Evolutionary conservation across 2,329 filamentous ascomycete species (phyloP), one percentile per base, ranked within the genome.

Genomic region (Cladosporium sp.): DNA sequence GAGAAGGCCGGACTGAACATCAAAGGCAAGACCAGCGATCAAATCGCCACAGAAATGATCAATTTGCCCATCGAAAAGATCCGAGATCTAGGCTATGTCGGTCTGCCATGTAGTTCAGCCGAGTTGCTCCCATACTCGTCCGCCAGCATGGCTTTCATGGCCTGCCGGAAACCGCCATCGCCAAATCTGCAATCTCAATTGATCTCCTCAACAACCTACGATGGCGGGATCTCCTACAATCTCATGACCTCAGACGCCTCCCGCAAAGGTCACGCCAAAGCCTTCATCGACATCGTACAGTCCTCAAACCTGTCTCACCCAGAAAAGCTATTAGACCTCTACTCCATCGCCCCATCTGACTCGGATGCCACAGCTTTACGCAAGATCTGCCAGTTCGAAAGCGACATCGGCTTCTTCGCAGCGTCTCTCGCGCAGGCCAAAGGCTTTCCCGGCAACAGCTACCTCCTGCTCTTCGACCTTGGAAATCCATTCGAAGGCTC

Each of bases 261-360:
- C 60, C 77, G 84, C 63, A 82, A 83, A 58, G 75, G 82, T 59
- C 80, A 84, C 69, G 81, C 80, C 1, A 83, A 80, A 80, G 80
- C 76, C 2, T 80, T 82, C 60, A 79, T 80, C 0, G 80, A 79
- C 3, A 79, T 80, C 47, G 72, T 83, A 17, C 42, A 55, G 9
- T 5, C 9, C 14, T 37, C 52, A 2, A 3, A 8, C 12, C 40
- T 55, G 14, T 47, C 28, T 2, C 20, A 36, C 2, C 28, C 52
- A 5, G 40, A 55, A 47, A 19, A 22, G 1, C 40, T 64, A 5
- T 38, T 63, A 2, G 47, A 57, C 15, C 47, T 64, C 15, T 64
- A 63, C 49, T 30, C 34, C 3, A 58, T 64, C 39, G 4, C 20
- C 8, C 22, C 51, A 3, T 17, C 19, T 2, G 62, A 61, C 25